Base-by-base conservation (phyloP, 2,329 filamentous ascomycete species). In the Botryosphaeria dothidea region DNA sequence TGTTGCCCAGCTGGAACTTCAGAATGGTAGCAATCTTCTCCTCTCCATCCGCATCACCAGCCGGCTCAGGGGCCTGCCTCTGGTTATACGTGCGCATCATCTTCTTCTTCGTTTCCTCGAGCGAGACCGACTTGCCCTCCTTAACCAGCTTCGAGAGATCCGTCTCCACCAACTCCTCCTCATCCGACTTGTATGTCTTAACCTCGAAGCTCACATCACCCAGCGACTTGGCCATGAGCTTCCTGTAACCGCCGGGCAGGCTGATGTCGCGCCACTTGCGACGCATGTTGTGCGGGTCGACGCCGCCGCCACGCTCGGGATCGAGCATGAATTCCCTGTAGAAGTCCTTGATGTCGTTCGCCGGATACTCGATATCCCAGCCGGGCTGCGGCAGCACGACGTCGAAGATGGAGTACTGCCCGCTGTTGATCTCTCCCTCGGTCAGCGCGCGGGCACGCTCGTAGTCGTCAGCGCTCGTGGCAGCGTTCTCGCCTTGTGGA, bases 341-440 rank as follows among this genome's bases (percentile, higher is more conserved):
- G 76, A 90, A 96, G 3, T 87, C 83, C n/a, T 90, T 92, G 67
- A 97, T 87, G 38, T 87, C 87, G 75, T 99, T 98, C 23, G 83
- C 75, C 0, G 95, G 95, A 74, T 98, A 99, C 38, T 91, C 78
- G 43, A 98, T 86, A 71, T 97, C 93, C 80, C 89, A 97, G 19
- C 95, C 95, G 0, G 95, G 95, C n/a, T 91, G 89, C 3, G 96
- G 94, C 2, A 99, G 84, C 13, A 99, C 93, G 67, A 98, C 75
- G 74, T 99, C 95, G 73, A 91, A 92, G 71, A 99, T 90, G 41
- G 84, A 87, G 78, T 90, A 97, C 65, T 85, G 84, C 11, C 92
- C 92, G 68, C 88, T 91, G 27, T 84, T 83, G 2, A 88, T 91
- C 75, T 99, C 95, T n/a, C 90, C 88, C 4, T 86, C 86, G 2